Evolutionary conservation across 192 early-diverging fungal genomes (phyloP).

Genomic region (Coemansia sp.): DNA sequence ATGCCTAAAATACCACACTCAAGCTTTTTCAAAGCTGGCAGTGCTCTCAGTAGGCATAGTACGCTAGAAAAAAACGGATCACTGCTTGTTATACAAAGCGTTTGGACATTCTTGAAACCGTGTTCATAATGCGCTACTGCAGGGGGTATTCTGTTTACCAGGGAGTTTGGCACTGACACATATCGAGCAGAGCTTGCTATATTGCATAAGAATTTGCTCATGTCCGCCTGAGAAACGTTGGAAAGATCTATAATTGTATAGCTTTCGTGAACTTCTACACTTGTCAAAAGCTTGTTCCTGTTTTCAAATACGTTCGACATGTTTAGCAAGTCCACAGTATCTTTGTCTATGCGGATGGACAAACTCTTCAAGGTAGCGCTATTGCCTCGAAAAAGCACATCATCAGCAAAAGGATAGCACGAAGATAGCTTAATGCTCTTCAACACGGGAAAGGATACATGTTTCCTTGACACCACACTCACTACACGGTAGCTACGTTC

Average conservation of each 20-base stretch:
- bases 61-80: not conserved
- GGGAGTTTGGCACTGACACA: not conserved
- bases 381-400: constrained; percentile 9
- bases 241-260: too few species aligned
- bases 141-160: not conserved
- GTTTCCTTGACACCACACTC: too few species aligned
- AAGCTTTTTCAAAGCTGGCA: not conserved
- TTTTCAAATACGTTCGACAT: too few species aligned
- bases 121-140: not conserved
- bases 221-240: too few species aligned
- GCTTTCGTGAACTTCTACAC: too few species aligned
- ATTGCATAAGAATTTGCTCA: too few species aligned
- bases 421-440: not conserved
- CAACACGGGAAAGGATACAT: constrained; percentile 1
- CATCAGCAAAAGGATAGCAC: constrained; percentile 1
- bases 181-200: not conserved
- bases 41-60: not conserved
- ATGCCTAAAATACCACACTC: not conserved
- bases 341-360: too few species aligned
- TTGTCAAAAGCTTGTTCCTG: too few species aligned
- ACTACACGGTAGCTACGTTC: not conserved
- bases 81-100: too few species aligned
- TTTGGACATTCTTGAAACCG: not conserved
- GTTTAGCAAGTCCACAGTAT: too few species aligned
- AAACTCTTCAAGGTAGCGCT: constrained; percentile 3